Evolutionary conservation across 768 basidiomycete genomes (phyloP).

Genomic region (Sistotremastrum suecicum): DNA sequence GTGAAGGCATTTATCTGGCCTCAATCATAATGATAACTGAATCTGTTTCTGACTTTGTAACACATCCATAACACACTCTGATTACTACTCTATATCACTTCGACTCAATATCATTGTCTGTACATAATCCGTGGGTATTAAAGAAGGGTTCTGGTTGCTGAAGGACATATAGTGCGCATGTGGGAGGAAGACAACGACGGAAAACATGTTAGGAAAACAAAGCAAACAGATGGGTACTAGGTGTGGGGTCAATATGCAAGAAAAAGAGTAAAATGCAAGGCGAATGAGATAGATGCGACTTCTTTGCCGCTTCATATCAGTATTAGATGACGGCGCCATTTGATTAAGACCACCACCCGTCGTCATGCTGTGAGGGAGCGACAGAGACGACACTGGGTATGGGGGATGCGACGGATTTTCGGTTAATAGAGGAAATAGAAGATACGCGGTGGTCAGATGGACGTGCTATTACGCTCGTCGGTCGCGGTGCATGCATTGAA

Average conservation of each 20-base stretch:
- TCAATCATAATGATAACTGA: not conserved
- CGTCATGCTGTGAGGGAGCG: slow-evolving; percentile 51
- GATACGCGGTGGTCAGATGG: slow-evolving; percentile 10
- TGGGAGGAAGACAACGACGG: not conserved
- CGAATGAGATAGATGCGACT: too few relatives aligned
- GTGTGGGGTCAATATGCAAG: not conserved
- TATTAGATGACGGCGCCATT: too few relatives aligned
- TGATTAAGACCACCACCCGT: slow-evolving; percentile 66
- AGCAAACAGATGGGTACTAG: not conserved
- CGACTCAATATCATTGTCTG: too few relatives aligned
- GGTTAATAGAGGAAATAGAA: slow-evolving; percentile 11
- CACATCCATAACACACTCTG: too few relatives aligned
- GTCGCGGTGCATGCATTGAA: slow-evolving; percentile 21
- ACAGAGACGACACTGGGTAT: slow-evolving; percentile 65
- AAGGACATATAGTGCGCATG: not conserved
- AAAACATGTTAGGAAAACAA: not conserved
- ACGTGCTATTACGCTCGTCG: slow-evolving; percentile 6
- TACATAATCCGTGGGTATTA: not conserved
- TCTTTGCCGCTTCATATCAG: too few relatives aligned
- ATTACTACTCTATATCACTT: too few relatives aligned
- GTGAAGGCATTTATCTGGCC: slow-evolving; percentile 75
- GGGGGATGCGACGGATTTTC: slow-evolving; percentile 43
- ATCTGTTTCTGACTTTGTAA: too few relatives aligned
- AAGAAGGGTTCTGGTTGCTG: not conserved
- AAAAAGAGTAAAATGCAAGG: too few relatives aligned